Evolutionary conservation across 805 yeast genomes (phyloP).

Genomic region (Zygoascus biomembranicola): DNA sequence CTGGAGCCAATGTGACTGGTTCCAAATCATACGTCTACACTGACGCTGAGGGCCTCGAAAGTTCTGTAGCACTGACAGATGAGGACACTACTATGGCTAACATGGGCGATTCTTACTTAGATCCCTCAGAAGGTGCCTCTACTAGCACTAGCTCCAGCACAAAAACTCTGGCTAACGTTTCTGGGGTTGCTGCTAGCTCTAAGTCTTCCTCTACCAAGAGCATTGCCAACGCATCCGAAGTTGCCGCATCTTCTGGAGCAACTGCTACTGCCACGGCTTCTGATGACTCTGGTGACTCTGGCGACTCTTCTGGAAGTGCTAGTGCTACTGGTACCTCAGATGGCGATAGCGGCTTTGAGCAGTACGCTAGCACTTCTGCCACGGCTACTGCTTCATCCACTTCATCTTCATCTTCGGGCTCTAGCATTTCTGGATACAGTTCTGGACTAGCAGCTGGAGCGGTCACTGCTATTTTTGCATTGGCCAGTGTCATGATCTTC

Average conservation of each 20-base stretch:
- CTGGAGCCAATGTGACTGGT: conserved; percentile 39
- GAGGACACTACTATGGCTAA: conserved; percentile 52
- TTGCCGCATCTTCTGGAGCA: conserved; percentile 12
- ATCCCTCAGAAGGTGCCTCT: conserved; percentile 27
- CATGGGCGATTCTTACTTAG: conserved; percentile 56
- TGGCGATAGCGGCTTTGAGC: conserved; percentile 15
- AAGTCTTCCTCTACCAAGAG: conserved; percentile 11
- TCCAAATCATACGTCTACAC: conserved; percentile 48
- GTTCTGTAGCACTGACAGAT: conserved; percentile 52
- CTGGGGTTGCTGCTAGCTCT: conserved; percentile 8
- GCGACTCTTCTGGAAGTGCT: conserved; percentile 8
- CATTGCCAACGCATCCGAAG: conserved; percentile 5
- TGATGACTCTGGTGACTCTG: conserved; percentile 9
- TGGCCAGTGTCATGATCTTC: not conserved
- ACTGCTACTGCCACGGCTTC: conserved; percentile 34
- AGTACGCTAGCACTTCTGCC: not conserved
- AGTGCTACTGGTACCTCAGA: conserved; percentile 32
- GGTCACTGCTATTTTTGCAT: conserved; percentile 1
- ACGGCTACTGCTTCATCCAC: conserved; percentile 1
- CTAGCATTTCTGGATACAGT: not conserved
- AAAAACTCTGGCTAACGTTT: conserved; percentile 14
- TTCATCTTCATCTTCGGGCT: conserved; percentile 4
- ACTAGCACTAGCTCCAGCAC: conserved; percentile 7
- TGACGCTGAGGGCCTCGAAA: conserved; percentile 35
- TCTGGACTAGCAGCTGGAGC: not conserved